Evolutionary conservation across 2,329 filamentous ascomycete genomes (phyloP).

Genomic region (Rhinocladiella mackenziei): DNA sequence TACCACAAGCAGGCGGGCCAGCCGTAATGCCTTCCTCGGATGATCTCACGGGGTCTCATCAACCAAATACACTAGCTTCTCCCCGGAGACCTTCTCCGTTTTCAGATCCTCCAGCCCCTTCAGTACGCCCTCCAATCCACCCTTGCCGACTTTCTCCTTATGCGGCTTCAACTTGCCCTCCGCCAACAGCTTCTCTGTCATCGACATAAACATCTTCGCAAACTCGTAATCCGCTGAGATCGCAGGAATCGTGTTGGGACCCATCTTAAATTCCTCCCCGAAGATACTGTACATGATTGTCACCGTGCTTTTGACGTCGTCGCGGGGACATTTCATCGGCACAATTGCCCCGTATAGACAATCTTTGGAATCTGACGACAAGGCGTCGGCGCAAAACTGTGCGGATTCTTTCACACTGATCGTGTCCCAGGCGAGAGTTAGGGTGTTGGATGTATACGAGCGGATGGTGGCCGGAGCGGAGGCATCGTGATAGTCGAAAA

Average conservation of each 20-base stretch:
- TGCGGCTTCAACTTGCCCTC: slow-evolving; percentile 46
- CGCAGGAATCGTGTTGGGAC: slow-evolving; percentile 12
- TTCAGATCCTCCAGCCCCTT: slow-evolving; percentile 45
- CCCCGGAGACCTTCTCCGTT: slow-evolving; percentile 44
- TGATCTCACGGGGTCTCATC: slow-evolving; percentile 20
- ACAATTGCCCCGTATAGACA: slow-evolving; percentile 34
- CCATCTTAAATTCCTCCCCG: slow-evolving; percentile 34
- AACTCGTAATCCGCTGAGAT: slow-evolving; percentile 42
- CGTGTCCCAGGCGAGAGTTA: slow-evolving; percentile 39
- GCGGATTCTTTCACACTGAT: slow-evolving; percentile 33
- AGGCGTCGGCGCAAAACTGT: slow-evolving; percentile 35
- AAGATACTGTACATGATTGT: slow-evolving; percentile 37
- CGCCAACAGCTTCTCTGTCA: slow-evolving; percentile 41
- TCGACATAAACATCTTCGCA: slow-evolving; percentile 39
- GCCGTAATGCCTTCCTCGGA: too few relatives aligned
- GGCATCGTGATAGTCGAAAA: slow-evolving; percentile 46
- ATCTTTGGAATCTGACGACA: slow-evolving; percentile 33
- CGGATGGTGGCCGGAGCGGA: slow-evolving; percentile 34
- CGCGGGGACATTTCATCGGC: slow-evolving; percentile 29
- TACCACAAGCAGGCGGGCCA: too few relatives aligned
- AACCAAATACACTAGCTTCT: slow-evolving; percentile 49
- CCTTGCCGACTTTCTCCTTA: slow-evolving; percentile 38
- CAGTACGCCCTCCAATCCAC: slow-evolving; percentile 45
- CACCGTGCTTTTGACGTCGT: slow-evolving; percentile 34
- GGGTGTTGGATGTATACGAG: slow-evolving; percentile 35